Evolutionary conservation across 345 rosid genomes (phyloP).

Genomic region (Triadica sebifera): DNA sequence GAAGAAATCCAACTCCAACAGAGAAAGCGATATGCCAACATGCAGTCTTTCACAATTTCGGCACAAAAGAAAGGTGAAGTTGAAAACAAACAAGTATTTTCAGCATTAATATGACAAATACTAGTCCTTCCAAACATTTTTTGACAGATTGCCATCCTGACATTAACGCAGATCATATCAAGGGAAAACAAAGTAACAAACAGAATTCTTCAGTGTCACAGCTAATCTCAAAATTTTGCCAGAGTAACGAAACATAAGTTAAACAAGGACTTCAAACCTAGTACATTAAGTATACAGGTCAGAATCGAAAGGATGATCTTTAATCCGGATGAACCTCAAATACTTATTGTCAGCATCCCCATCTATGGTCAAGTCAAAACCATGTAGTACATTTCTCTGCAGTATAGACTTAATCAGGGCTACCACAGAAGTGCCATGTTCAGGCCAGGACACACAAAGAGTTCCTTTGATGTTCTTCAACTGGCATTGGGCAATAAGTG

Average conservation of each 20-base stretch:
- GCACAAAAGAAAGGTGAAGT: background rate
- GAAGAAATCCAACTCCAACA: background rate
- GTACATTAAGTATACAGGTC: constrained; percentile 54
- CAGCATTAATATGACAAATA: background rate
- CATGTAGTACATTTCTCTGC: constrained; percentile 46
- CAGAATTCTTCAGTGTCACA: background rate
- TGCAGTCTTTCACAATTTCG: background rate
- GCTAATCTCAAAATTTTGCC: background rate
- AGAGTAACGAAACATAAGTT: background rate
- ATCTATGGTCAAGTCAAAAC: constrained; percentile 33
- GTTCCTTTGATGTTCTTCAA: constrained; percentile 69
- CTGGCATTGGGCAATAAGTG: constrained; percentile 71
- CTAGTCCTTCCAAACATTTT: background rate
- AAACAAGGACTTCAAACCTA: background rate
- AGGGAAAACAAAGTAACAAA: background rate
- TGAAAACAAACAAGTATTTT: background rate
- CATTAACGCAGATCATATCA: background rate
- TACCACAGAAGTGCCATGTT: constrained; percentile 48
- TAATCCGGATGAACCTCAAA: constrained; percentile 29
- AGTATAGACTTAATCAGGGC: constrained; percentile 50
- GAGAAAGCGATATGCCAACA: background rate
- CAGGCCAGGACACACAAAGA: constrained; percentile 79
- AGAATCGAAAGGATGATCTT: constrained; percentile 52
- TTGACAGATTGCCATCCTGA: background rate
- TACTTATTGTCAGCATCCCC: constrained; percentile 26